Evolutionary conservation across 2,329 filamentous ascomycete species (phyloP).

Genomic region (Beauveria asiatica): DNA sequence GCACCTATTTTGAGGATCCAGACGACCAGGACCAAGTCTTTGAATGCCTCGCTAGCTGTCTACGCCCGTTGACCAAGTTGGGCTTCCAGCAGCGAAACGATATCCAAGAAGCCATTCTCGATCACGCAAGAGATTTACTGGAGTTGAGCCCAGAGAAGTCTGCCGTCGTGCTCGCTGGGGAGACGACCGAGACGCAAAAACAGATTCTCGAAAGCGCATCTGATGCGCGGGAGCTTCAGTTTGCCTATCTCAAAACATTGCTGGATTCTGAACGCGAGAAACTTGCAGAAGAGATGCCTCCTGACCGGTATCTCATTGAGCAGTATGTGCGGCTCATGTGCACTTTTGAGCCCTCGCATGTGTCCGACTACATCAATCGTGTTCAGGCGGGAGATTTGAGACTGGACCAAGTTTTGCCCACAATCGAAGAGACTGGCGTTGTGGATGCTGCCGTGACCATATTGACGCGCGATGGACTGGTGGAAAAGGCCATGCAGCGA

Average conservation of each 20-base stretch:
- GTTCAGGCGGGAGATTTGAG: constrained; percentile 71
- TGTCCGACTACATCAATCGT: constrained; percentile 73
- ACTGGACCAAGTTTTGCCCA: constrained; percentile 72
- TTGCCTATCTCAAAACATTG: constrained; percentile 66
- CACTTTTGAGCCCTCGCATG: constrained; percentile 68
- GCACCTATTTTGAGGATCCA: constrained; percentile 77
- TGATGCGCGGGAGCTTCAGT: constrained; percentile 57
- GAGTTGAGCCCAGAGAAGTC: constrained; percentile 56
- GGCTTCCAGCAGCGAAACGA: constrained; percentile 63
- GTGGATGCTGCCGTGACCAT: constrained; percentile 89
- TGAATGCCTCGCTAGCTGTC: constrained; percentile 65
- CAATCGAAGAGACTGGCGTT: constrained; percentile 81
- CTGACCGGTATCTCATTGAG: constrained; percentile 60
- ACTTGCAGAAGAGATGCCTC: constrained; percentile 21
- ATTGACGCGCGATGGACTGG: constrained; percentile 79
- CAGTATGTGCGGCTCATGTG: constrained; percentile 89
- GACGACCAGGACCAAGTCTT: constrained; percentile 71
- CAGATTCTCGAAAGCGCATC: constrained; percentile 54
- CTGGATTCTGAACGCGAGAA: constrained; percentile 49
- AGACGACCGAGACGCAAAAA: constrained; percentile 58
- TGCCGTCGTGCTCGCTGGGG: constrained; percentile 54
- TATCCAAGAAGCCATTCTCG: constrained; percentile 57
- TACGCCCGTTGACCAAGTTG: constrained; percentile 56
- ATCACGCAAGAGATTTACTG: constrained; percentile 58
- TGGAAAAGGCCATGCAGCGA: constrained; percentile 74